Conservation (phyloP, 106 monocot species). For the Apostasia shenzhenica region DNA sequence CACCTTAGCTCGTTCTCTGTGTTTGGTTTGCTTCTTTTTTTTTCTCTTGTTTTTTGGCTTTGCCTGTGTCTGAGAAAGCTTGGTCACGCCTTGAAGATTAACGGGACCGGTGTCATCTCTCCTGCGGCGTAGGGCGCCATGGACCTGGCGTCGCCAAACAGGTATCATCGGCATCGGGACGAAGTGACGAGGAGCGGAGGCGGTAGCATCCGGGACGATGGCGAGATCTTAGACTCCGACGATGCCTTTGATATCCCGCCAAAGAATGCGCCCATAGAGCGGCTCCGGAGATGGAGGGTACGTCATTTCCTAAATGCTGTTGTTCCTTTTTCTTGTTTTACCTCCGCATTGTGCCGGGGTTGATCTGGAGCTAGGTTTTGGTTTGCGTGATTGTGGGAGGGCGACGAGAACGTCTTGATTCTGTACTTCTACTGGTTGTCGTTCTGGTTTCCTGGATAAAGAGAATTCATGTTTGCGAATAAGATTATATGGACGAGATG, state of each 20-base stretch:
- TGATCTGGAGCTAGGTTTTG: background rate
- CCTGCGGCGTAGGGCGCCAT: conserved; percentile 5
- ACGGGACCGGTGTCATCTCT: conserved; percentile 10
- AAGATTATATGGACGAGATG: background rate
- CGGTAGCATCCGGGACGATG: background rate
- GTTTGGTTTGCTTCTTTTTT: background rate
- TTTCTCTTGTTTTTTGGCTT: background rate
- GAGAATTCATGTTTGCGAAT: background rate
- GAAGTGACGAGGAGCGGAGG: conserved; percentile 8
- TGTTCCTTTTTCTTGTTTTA: background rate
- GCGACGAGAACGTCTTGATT: background rate
- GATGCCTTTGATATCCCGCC: conserved; percentile 39
- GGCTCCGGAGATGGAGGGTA: conserved; percentile 43
- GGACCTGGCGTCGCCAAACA: conserved; percentile 4
- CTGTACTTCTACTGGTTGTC: background rate
- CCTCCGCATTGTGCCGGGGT: background rate
- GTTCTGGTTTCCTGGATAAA: background rate
- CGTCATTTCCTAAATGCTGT: background rate
- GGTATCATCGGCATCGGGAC: conserved; percentile 2
- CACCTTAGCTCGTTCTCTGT: background rate
- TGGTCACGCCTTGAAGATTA: background rate
- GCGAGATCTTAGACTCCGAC: background rate
- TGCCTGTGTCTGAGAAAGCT: background rate
- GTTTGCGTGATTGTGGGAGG: background rate
- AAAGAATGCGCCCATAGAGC: conserved; percentile 36